Base-by-base conservation (phyloP, 192 early-diverging fungal species). In the Linnemannia elongata region DNA sequence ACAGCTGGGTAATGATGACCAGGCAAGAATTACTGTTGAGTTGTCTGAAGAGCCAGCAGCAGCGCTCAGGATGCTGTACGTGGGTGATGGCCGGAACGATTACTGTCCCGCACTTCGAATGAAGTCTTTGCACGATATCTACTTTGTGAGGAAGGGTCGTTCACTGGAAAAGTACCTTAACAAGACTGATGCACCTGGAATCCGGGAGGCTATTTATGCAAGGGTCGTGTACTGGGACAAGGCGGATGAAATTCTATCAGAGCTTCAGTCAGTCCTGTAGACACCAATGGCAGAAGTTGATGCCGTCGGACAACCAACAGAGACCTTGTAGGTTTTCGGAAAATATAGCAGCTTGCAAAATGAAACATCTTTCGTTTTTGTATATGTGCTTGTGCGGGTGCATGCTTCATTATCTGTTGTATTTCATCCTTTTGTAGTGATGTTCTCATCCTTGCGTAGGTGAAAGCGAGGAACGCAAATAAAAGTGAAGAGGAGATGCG, bases 101-200 rank as follows among this genome's bases (percentile, higher is more conserved):
- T 88, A 88, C 54, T 88, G 87, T 49, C 87, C 87, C n/a, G 80
- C 81, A 63, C 70, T 88, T 15, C 70, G 81, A 9, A 75, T 82
- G 70, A n/a, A 69, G 55, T 52, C n/a, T 33, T 7, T 18, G 3
- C 38, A 76, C 4, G 84, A 81, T 71, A 24, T 87, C 3, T 87
- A 74, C 33, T 87, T 87, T 57, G 79, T 87, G 38, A 39, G 84
- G 8, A 39, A 49, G 6, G 75, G 79, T 41, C 42, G 79, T 35
- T 78, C 84, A 35, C 45, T 87, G 39, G 84, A 87, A 24, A 54
- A 45, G 54, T 79, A 73, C 27, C n/a, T 87, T 15, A 42, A 75
- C 9, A 78, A 69, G 36, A 27, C 41, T 0, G 69, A 38, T 9
- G 42, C 18, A 1, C 66, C 69, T 8, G 69, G 18, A 18, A 47